Evolutionary conservation across 495 filamentous ascomycete genomes (phyloP).

Genomic region (Penicillium flavigenum): DNA sequence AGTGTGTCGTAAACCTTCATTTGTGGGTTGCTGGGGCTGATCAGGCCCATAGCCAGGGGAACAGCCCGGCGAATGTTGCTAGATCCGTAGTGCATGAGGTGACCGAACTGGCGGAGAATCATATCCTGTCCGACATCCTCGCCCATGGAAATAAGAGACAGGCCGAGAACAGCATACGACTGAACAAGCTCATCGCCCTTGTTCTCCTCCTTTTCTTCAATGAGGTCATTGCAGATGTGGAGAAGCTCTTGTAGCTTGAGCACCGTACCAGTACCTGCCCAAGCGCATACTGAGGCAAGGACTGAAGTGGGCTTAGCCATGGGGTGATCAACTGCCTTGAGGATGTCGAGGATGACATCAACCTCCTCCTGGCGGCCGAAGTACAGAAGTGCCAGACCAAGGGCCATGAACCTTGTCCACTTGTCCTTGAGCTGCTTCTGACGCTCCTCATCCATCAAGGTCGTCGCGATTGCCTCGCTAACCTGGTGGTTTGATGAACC

Average conservation of each 20-base stretch:
- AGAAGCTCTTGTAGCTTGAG: conserved; percentile 94
- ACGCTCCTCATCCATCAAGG: conserved; percentile 87
- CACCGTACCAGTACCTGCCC: conserved; percentile 95
- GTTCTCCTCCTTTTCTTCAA: conserved; percentile 89
- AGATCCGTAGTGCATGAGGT: conserved; percentile 99
- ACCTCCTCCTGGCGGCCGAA: conserved; percentile 97
- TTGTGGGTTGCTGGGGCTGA: conserved; percentile 96
- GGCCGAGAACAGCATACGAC: conserved; percentile 90
- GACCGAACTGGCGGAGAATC: conserved; percentile 94
- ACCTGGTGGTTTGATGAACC: conserved; percentile 88
- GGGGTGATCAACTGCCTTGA: conserved; percentile 93
- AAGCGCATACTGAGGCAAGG: conserved; percentile 92
- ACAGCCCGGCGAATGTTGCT: conserved; percentile 95
- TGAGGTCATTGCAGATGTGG: conserved; percentile 95
- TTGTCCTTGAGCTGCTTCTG: conserved; percentile 89
- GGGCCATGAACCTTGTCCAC: conserved; percentile 94
- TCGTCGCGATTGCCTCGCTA: conserved; percentile 82
- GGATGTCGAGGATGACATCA: conserved; percentile 88
- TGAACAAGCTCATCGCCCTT: conserved; percentile 92
- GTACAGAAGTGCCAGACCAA: conserved; percentile 90
- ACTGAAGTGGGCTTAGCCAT: conserved; percentile 89
- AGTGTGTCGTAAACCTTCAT: conserved; percentile 99
- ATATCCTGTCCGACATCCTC: conserved; percentile 99
- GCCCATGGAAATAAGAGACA: conserved; percentile 95
- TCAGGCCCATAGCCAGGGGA: conserved; percentile 93